Base-by-base conservation (phyloP, 140 eudicot genomes). In the Erigeron philadelphicus region DNA sequence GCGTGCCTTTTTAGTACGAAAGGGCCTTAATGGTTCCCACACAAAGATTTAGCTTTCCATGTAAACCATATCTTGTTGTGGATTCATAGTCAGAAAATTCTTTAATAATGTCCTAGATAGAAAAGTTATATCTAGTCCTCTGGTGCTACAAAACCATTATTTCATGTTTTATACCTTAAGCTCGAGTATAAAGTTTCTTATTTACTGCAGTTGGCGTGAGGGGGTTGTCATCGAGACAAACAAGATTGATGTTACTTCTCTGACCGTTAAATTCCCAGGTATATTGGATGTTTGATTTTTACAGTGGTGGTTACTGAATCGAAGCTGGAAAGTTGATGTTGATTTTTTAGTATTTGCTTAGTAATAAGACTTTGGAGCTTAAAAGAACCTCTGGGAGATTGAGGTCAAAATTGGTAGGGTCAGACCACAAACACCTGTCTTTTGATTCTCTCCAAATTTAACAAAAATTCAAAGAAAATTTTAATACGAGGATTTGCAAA, bases 181-280 rank as follows among this genome's bases (percentile, higher is more conserved):
- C 11, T 9, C 60, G 35, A 59, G 16, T 19, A 15, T 71, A 46
- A 41, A 43, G 40, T 72, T 8, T 62, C 43, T 52, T 73, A 8
- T 64, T 19, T 73, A 64, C 53, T 53, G 59, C 59, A 53, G 99
- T 87, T 94, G 99, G 99, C 73, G 90, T 38, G 99, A 94, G 76
- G 99, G 95, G 46, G 69, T 85, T 52, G 82, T 94, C 16, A 38
- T 87, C 50, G 99, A 87, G 70, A 85, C 81, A 66, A 80, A 81
- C 70, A 79, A 81, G 75, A 87, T 77, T 53, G 97, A 89, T 75
- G 81, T 76, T 68, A 83, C 90, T 54, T 66, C 90, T 54, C 71
- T 89, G 23, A 80, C 79, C 43, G 83, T 94, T 69, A 83, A 83
- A 70, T 84, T 94, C 77, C 84, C 91, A 78, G 99, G 99, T 94